These are phyloP conservation scores for Psophocarpus tetragonolobus DNA, from an alignment of 306 rosid genomes.

Conservation along the genomic window DNA sequence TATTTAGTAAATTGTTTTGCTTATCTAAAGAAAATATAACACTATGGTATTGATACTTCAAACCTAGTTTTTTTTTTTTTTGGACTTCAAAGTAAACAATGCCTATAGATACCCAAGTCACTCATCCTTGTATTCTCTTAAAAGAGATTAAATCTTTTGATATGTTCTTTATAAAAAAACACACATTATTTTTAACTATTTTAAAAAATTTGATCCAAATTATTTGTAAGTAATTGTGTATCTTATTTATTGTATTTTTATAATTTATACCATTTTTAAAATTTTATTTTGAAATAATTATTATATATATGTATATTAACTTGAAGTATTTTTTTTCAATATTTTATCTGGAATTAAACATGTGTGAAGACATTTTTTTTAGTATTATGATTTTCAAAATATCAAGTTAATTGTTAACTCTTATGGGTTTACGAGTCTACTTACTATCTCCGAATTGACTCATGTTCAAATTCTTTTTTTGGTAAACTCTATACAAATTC, in stretches of 20 bases:
- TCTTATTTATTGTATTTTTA: not conserved
- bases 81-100: not conserved
- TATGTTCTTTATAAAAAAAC: not conserved
- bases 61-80: not conserved
- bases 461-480: too few species aligned
- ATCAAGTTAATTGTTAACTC: too few species aligned
- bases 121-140: not conserved
- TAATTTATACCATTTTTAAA: too few species aligned
- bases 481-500: too few species aligned
- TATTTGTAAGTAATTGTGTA: not conserved
- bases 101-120: not conserved
- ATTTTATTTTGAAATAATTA: too few species aligned
- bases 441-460: too few species aligned
- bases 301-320: not conserved
- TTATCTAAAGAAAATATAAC: too few species aligned
- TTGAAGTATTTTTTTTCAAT: not conserved
- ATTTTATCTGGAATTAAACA: not conserved
- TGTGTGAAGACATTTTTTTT: not conserved
- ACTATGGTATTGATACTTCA: not conserved
- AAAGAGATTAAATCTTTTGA: not conserved
- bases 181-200: not conserved
- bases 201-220: not conserved
- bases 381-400: too few species aligned
- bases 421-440: too few species aligned
- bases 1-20: too few species aligned